Percentiles rank a stretch among this genome's conserved stretches.
Conservation (phyloP, 805 yeast species). For the Schwanniomyces sp. region DNA sequence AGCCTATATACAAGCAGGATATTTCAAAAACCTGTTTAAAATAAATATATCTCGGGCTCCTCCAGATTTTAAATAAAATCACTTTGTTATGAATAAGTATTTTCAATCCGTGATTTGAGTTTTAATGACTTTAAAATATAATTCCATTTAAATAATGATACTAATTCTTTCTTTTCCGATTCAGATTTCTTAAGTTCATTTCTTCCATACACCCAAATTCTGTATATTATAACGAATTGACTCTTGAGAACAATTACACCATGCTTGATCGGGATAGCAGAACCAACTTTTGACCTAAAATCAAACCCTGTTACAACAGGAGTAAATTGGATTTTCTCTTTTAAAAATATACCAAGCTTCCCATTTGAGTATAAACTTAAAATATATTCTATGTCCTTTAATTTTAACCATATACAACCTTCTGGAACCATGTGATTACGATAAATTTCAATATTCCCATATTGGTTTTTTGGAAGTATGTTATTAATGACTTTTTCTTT, state of each 20-base stretch:
- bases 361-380: slow-evolving; percentile 10
- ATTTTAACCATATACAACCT: slow-evolving; percentile 25
- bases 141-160: slow-evolving; percentile 13
- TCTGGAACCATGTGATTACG: slow-evolving; percentile 29
- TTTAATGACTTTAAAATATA: slow-evolving; percentile 12
- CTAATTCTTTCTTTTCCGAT: neutral
- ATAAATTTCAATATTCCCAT: slow-evolving; percentile 32
- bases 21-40: slow-evolving; percentile 7
- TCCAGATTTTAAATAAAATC: slow-evolving; percentile 27
- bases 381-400: slow-evolving; percentile 19
- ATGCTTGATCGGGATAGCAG: slow-evolving; percentile 24
- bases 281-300: slow-evolving; percentile 19
- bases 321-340: slow-evolving; percentile 17
- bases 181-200: slow-evolving; percentile 7
- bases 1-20: slow-evolving; percentile 16
- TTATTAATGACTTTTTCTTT: slow-evolving; percentile 7
- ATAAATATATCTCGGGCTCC: slow-evolving; percentile 28
- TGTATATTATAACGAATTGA: slow-evolving; percentile 16
- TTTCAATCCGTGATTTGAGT: slow-evolving; percentile 15
- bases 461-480: slow-evolving; percentile 26
- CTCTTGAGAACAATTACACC: slow-evolving; percentile 26
- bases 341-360: slow-evolving; percentile 3
- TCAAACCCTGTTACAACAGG: slow-evolving; percentile 33
- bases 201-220: slow-evolving; percentile 25
- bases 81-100: slow-evolving; percentile 1